Conservation (phyloP, 495 filamentous ascomycete genomes). For the Penicillium coffeae region DNA sequence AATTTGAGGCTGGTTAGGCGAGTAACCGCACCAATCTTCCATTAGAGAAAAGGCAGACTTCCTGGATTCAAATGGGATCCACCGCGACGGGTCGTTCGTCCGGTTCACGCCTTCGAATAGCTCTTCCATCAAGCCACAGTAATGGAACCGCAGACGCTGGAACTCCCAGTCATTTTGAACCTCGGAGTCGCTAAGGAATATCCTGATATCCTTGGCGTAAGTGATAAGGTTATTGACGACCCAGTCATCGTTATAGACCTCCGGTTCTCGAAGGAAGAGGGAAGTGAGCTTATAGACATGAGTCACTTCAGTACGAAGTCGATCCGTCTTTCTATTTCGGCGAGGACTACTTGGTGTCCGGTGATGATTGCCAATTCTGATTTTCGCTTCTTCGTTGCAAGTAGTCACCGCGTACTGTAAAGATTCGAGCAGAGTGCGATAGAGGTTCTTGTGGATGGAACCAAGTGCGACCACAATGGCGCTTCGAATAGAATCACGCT, state of each 20-base stretch:
- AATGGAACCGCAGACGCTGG: conserved; percentile 86
- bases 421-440: conserved; percentile 85
- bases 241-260: conserved; percentile 87
- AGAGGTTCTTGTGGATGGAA: conserved; percentile 94
- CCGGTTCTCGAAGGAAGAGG: conserved; percentile 75
- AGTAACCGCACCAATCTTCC: conserved; percentile 99
- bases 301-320: conserved; percentile 88
- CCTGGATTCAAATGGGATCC: conserved; percentile 93
- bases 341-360: conserved; percentile 71
- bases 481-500: conserved; percentile 72
- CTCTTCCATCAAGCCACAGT: conserved; percentile 89
- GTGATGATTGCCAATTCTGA: conserved; percentile 71
- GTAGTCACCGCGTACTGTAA: conserved; percentile 75
- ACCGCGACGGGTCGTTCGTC: conserved; percentile 77
- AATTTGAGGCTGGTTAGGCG: conserved; percentile 82
- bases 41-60: conserved; percentile 93
- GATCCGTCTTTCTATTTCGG: conserved; percentile 74
- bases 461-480: conserved; percentile 91
- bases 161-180: conserved; percentile 97
- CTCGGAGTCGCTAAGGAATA: conserved; percentile 89
- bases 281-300: conserved; percentile 94
- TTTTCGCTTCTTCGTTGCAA: conserved; percentile 84
- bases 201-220: conserved; percentile 86
- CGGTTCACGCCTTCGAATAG: conserved; percentile 89
- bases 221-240: conserved; percentile 83